Evolutionary conservation across 176 grass and related monocot genomes (phyloP), one percentile per base, ranked within the genome.

Genomic region (Aegilops speltoides): DNA sequence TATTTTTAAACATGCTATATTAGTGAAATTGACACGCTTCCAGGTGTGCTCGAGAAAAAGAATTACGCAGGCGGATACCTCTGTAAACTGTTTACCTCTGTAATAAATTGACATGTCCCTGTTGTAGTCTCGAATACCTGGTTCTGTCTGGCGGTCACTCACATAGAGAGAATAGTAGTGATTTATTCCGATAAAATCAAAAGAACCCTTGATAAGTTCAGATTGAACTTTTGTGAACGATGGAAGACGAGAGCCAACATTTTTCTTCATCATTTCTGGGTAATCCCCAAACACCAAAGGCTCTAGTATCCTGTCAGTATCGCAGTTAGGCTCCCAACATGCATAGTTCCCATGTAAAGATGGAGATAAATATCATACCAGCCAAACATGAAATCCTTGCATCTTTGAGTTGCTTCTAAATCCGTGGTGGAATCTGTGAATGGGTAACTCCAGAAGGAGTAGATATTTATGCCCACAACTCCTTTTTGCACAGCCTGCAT

Each of bases 181-280:
- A 62, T 91, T 93, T 69, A 91, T 43, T 16, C 89, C 86, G 32
- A 93, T 80, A 54, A 88, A 93, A 82, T 91, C 89, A 52, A 81
- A 77, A 19, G 82, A 77, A 77, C 74, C 83, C 66, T 80, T 81
- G 64, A 88, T 15, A 43, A 82, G n/a, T 86, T 86, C 32, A 33
- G 86, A 80, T 11, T 91, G 71, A 4, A 8, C 17, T 80, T 70
- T 45, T 28, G 73, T 86, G 26, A 93, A 93, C 6, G 79, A 82
- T 28, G 86, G 89, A 25, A 93, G 64, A 60, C 86, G 73, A 23
- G 79, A 83, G 32, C 86, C 88, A 11, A 82, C 82, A 64, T 40
- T 86, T 17, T 90, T 86, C 68, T 81, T 93, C 92, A 93, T 93
- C 19, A 77, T 16, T 26, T 80, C 19, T 63, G 92, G 85, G 20